These are phyloP conservation scores for Synchytrium microbalum DNA, from an alignment of 371 early-diverging fungal species.

Conservation along the genomic window DNA sequence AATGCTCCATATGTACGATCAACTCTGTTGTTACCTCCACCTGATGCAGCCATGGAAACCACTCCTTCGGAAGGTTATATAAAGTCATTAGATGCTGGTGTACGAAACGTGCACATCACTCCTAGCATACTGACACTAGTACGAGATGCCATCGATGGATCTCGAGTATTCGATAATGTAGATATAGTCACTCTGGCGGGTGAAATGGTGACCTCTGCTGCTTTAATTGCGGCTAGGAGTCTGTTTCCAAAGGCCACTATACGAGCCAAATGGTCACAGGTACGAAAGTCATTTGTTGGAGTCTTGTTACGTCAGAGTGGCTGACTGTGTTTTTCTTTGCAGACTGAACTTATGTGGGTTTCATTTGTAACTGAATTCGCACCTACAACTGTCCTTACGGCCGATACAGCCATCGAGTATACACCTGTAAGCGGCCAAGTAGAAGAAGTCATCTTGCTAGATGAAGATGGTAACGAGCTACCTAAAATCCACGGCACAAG, in stretches of 20 bases:
- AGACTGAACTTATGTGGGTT: neutral
- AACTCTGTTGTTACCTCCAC: neutral
- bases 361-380: neutral
- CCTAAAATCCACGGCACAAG: neutral
- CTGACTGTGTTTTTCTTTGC: no score
- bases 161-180: neutral
- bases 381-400: neutral
- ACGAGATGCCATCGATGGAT: neutral
- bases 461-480: neutral
- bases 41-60: neutral
- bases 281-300: no score
- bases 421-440: neutral
- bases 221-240: neutral
- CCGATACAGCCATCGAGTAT: neutral
- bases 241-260: neutral
- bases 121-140: neutral
- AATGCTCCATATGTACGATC: neutral
- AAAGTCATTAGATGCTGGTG: neutral
- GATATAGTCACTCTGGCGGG: neutral
- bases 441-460: neutral
- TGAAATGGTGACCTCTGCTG: neutral
- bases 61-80: neutral
- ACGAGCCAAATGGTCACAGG: conserved; percentile 1
- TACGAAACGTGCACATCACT: neutral
- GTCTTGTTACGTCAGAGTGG: no score